A percentile compares a stretch with the other conserved stretches of the same genome.
Evolutionary conservation across 75 land plant genomes (phyloP).

Genomic region (Cunninghamia lanceolata): DNA sequence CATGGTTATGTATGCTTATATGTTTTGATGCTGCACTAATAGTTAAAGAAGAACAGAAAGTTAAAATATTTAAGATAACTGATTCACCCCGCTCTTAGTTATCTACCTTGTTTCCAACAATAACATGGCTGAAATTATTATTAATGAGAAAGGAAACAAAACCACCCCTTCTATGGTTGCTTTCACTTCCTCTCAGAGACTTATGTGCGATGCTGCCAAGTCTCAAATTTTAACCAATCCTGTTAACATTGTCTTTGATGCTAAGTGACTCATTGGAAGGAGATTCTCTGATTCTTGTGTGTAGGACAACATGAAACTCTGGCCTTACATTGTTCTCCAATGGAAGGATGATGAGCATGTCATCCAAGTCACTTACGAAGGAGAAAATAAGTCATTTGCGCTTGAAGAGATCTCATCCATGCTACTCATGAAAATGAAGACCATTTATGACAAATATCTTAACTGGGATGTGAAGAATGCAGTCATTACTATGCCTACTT

Average conservation of each 20-base stretch:
- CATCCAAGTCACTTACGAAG: slow-evolving; percentile 13
- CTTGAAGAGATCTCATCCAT: slow-evolving; percentile 32
- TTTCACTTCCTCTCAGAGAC: not conserved
- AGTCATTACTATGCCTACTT: no score
- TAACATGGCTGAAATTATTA: not conserved
- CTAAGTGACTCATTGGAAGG: slow-evolving; percentile 21
- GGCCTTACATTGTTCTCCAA: slow-evolving; percentile 17
- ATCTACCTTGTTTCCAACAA: no score
- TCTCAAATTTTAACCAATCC: not conserved
- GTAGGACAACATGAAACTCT: slow-evolving; percentile 14
- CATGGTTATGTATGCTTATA: no score
- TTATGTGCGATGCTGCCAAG: slow-evolving; percentile 9
- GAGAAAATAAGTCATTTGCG: slow-evolving; percentile 9
- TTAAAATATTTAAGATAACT: no score
- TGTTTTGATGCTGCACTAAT: no score
- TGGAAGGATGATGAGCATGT: slow-evolving; percentile 18
- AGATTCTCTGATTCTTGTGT: slow-evolving; percentile 15
- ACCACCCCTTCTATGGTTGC: not conserved
- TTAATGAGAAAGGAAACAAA: not conserved
- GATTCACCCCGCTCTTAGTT: no score
- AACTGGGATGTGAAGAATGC: no score
- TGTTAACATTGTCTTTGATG: not conserved
- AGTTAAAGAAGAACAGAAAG: no score
- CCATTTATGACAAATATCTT: slow-evolving; percentile 18
- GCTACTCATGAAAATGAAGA: slow-evolving; percentile 13